Evolutionary conservation across 2,329 filamentous ascomycete species (phyloP), one percentile per base, ranked within the genome.

Genomic region (Dactylellina parvicollis): DNA sequence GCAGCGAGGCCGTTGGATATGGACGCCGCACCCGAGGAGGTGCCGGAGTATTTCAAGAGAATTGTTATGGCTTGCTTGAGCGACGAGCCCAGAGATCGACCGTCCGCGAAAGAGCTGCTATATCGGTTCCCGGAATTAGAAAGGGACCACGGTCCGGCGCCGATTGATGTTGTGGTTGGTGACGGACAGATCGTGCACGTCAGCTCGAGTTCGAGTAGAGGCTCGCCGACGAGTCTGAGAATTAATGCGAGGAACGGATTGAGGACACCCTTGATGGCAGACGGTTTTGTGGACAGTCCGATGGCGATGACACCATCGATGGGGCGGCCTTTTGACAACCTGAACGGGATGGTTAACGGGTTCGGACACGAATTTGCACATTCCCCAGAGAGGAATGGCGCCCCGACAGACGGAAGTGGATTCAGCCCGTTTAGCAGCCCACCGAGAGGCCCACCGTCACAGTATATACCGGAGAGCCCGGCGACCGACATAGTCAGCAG

Each of bases 31-130:
- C 86, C 87, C 54, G 80, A 85, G 9, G 84, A 89, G 24, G 85
- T 96, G 7, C 95, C 95, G 0, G 83, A 85, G 10, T 98, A 93
- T 85, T 98, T 91, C 80, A 87, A 88, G 71, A 84, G 86, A 14
- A 84, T 96, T 52, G 88, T 96, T 36, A 86, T 88, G 59, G 88
- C 88, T 14, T 98, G 94, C 79, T 83, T 98, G 56, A 90, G 87
- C 75, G 85, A 89, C 26, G 85, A 88, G 69, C 94, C 95, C 4
- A 87, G 90, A 65, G 83, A 87, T 61, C 87, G 95, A 55, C 82
- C 88, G 9, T 88, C 92, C 55, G 94, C 95, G 2, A 87, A 88
- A 52, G 85, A 89, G 24, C 84, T 98, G 12, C 83, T 96, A 12
- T 80, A 81, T 0, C 82, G 88, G 76, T 95, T 96, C 74, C 91